Evolutionary conservation across 2,329 filamentous ascomycete genomes (phyloP).

Genomic region (Ilyonectria robusta): DNA sequence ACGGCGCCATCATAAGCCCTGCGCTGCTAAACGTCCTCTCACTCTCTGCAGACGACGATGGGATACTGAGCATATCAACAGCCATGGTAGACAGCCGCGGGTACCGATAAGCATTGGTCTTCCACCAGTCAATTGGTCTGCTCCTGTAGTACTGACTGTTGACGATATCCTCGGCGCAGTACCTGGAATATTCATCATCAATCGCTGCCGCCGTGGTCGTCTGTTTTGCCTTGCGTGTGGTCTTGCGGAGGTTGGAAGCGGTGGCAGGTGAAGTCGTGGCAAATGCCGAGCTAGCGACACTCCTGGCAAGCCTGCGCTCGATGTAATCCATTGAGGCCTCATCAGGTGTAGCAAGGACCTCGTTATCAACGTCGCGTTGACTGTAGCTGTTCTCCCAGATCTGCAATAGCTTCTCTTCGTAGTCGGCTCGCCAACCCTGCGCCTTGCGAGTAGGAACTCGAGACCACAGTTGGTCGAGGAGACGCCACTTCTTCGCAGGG

Average conservation of each 20-base stretch:
- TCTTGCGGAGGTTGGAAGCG: not conserved
- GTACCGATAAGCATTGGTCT: not conserved
- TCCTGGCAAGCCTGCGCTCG: slow-evolving; percentile 6
- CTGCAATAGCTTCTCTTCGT: slow-evolving; percentile 7
- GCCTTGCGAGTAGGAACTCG: not conserved
- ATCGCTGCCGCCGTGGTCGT: not conserved
- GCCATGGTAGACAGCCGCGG: slow-evolving; percentile 1
- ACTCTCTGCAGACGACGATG: not conserved
- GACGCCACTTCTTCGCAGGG: slow-evolving; percentile 8
- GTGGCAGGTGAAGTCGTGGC: not conserved
- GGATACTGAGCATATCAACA: slow-evolving; percentile 9
- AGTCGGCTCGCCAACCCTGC: not conserved
- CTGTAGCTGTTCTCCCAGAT: slow-evolving; percentile 6
- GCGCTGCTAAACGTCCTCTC: not conserved
- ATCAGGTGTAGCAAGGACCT: slow-evolving; percentile 1
- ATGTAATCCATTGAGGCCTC: not conserved
- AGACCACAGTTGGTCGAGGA: slow-evolving; percentile 14
- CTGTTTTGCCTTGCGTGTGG: not conserved
- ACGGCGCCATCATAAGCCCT: slow-evolving; percentile 5
- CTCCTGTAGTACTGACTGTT: not conserved
- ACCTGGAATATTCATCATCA: slow-evolving; percentile 7
- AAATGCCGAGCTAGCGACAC: not conserved
- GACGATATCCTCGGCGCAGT: not conserved
- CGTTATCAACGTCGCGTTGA: not conserved
- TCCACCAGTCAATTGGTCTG: slow-evolving; percentile 5